Evolutionary conservation across 768 basidiomycete genomes (phyloP).

Genomic region (Tylopilus intermedius): DNA sequence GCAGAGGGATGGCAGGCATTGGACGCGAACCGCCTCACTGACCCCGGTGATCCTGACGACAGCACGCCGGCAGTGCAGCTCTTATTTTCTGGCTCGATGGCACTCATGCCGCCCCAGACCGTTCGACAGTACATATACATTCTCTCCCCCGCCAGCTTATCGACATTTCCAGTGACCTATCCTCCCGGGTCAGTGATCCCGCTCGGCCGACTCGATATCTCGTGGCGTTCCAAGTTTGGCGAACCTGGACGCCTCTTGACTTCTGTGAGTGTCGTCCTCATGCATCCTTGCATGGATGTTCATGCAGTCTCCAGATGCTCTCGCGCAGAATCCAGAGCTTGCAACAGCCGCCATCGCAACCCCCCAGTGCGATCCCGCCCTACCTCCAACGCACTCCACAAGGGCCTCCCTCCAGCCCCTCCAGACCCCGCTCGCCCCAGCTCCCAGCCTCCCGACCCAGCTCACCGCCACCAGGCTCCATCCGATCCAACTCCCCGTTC

Average conservation of each 20-base stretch:
- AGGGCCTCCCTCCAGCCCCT: constrained; percentile 34
- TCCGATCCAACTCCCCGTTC: constrained; percentile 43
- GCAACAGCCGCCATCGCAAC: constrained; percentile 35
- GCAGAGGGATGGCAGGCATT: constrained; percentile 59
- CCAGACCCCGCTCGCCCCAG: constrained; percentile 59
- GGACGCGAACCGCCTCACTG: constrained; percentile 45
- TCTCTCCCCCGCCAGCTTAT: constrained; percentile 48
- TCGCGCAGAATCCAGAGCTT: constrained; percentile 72
- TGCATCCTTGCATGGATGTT: background rate
- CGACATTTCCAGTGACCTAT: constrained; percentile 44
- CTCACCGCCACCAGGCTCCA: constrained; percentile 48
- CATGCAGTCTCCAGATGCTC: constrained; percentile 45
- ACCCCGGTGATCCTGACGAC: background rate
- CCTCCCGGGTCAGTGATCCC: constrained; percentile 69
- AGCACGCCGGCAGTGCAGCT: constrained; percentile 22
- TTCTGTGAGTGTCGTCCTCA: constrained; percentile 42
- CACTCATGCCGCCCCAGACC: constrained; percentile 80
- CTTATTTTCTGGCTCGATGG: constrained; percentile 58
- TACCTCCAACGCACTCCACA: constrained; percentile 61
- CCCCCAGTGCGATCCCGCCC: constrained; percentile 68
- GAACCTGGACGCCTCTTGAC: constrained; percentile 86
- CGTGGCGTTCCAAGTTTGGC: constrained; percentile 81
- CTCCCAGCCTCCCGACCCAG: constrained; percentile 46
- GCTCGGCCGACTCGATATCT: constrained; percentile 83
- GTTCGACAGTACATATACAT: constrained; percentile 86